phyloP scores from a whole-genome alignment of 345 rosid genomes.

The Melaleuca quinquenervia region DNA sequence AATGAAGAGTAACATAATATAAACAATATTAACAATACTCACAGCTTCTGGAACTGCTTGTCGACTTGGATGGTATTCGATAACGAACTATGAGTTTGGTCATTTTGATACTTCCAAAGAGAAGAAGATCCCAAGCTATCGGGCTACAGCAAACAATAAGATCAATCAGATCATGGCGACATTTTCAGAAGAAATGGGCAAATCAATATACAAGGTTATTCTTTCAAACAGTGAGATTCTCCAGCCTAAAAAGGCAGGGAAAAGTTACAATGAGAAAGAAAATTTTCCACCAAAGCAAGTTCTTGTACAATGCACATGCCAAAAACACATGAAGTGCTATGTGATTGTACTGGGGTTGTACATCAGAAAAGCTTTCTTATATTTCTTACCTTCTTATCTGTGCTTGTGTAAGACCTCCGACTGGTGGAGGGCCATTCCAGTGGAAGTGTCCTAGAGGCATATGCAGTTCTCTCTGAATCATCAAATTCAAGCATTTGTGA shows the following conservation, averaged over 20 bases:
- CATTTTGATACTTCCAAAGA: slow-evolving; percentile 40
- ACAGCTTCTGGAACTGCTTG: slow-evolving; percentile 77
- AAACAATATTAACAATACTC: slow-evolving; percentile 20
- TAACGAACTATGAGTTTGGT: slow-evolving; percentile 21
- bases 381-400: slow-evolving; percentile 12
- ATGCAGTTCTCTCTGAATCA: slow-evolving; percentile 9
- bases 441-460: slow-evolving; percentile 21
- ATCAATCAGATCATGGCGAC: background rate
- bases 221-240: background rate
- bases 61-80: slow-evolving; percentile 38
- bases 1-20: background rate
- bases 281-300: background rate
- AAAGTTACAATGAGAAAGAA: background rate
- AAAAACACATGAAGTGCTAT: background rate
- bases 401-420: slow-evolving; percentile 18
- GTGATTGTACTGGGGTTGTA: background rate
- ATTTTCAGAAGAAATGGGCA: background rate
- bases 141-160: slow-evolving; percentile 30
- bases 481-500: slow-evolving; percentile 20
- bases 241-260: background rate
- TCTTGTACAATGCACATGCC: background rate
- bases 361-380: background rate
- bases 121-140: slow-evolving; percentile 26
- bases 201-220: background rate
- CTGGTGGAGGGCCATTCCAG: slow-evolving; percentile 32